These are phyloP conservation scores for Parsonsia alboflavescens DNA, from an alignment of 257 asterid species.

Conservation along the genomic window DNA sequence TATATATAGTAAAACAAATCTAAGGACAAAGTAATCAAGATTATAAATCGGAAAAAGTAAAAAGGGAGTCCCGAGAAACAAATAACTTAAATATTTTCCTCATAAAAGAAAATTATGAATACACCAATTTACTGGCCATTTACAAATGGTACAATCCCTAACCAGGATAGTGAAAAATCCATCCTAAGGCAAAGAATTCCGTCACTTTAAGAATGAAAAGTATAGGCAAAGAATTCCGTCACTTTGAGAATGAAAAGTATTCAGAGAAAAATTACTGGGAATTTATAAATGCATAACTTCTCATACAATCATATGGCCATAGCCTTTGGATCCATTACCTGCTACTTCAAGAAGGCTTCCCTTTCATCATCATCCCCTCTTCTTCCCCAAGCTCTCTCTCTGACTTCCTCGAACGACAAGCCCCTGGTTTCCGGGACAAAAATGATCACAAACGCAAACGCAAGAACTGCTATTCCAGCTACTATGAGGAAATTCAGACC, in stretches of 20 bases:
- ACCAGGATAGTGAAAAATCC: background rate
- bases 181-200: conserved; percentile 2
- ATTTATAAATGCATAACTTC: background rate
- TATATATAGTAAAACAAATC: too few relatives aligned
- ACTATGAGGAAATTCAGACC: conserved; percentile 72
- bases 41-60: background rate
- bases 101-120: background rate
- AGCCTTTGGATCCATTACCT: conserved; percentile 20
- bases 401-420: conserved; percentile 72
- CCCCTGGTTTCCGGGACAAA: conserved; percentile 93
- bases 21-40: too few relatives aligned
- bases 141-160: background rate
- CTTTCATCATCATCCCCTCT: background rate
- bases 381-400: conserved; percentile 60
- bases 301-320: background rate
- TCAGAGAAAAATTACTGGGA: background rate
- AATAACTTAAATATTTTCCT: too few relatives aligned
- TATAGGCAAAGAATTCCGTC: too few relatives aligned
- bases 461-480: conserved; percentile 60
- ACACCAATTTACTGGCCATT: background rate
- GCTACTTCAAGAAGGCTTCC: conserved; percentile 44
- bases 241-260: conserved; percentile 4
- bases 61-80: too few relatives aligned
- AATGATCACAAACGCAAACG: conserved; percentile 51
- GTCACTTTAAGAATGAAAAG: too few relatives aligned